Base-by-base conservation (phyloP, 1,284 basidiomycete genomes). In the Stereum hirsutum region DNA sequence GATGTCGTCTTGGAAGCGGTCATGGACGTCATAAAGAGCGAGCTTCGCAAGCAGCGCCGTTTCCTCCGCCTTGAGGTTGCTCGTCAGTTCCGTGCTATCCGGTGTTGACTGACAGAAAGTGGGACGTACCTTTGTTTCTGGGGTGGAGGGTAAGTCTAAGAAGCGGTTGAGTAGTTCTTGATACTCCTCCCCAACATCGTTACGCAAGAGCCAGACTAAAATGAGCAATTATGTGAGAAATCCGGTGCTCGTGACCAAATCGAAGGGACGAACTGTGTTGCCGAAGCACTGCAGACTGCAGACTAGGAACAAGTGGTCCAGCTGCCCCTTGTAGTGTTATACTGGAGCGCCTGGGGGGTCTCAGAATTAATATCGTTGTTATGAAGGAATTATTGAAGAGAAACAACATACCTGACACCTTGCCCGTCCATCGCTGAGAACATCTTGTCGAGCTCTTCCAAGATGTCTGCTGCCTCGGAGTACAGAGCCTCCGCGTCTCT, bases 1-100 rank as follows among this genome's bases (percentile, higher is more conserved):
- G 66, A 94, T 83, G 55, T 94, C 89, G 0, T 78, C 72, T 39
- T 78, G 78, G 66, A 92, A 90, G 20, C 78, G 78, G 39, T 74
- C 72, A 54, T 89, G 82, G 0, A 85, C 85, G 23, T 81, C 74
- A 45, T 88, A 76, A 28, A 94, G 62, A 0, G 79, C 79, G 12
- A 93, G 64, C 47, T 77, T 82, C 0, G 82, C 90, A 54, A 86
- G 70, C 0, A 92, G 62, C 3, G 78, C 69, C 49, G 78, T 74
- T 52, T 86, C 78, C 55, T 89, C 83, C 5, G 81, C 77, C 83
- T 89, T 37, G 11, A 36, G 20, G 27, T 4, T 23, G 6, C 5
- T 30, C 40, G 11, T 17, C 11, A 14, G 6, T 6, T 40, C 6
- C 26, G 24, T n/a, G 5, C 5, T 15, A 14, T 4, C n/a, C 14